Evolutionary conservation across 164 flowering plant species (phyloP), one percentile per base, ranked within the genome.

Genomic region (Piper longum): DNA sequence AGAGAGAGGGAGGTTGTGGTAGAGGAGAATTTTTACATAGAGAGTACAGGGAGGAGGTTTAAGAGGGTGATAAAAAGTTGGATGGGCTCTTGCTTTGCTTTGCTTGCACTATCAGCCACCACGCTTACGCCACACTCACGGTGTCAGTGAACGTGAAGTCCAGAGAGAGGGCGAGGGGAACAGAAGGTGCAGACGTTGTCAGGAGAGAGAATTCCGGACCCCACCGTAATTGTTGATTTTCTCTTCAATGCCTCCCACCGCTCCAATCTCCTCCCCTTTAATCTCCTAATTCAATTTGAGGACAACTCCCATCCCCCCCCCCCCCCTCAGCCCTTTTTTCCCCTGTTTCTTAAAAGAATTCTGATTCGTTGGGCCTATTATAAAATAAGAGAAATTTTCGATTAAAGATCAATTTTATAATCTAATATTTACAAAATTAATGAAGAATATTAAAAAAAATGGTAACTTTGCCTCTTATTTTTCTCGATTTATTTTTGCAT

Each of bases 81-180:
- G 67, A 56, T 68, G 67, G 74, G 78, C 70, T 72, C 69, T 84
- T 84, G 88, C 96, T 89, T 84, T 84, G 88, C 96, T 89, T 89
- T 85, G 92, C 96, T 88, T 88, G 90, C 89, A 83, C 83, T 83
- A 85, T 80, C 89, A 83, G 89, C 75, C 82, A 89, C 80, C 89
- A 76, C 76, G 81, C 85, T 84, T 86, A 82, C 83, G 78, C 84
- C 88, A 84, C 76, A 68, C 73, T 48, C 52, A 48, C 52, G 52
- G 52, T 48, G 52, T 9, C 14, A 69, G 77, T 77, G 80, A 69
- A 64, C 77, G 71, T 78, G 64, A 80, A 84, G 86, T 86, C 85
- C 80, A 89, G 26, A 72, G 78, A 67, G 73, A 69, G 71, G 66
- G 66, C 62, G 62, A 59, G 66, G 59, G 61, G 41, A 65, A 64